Percentiles rank a stretch among this genome's conserved stretches.
Conservation (phyloP, 257 asterid species). For the Cinchona pubescens region DNA sequence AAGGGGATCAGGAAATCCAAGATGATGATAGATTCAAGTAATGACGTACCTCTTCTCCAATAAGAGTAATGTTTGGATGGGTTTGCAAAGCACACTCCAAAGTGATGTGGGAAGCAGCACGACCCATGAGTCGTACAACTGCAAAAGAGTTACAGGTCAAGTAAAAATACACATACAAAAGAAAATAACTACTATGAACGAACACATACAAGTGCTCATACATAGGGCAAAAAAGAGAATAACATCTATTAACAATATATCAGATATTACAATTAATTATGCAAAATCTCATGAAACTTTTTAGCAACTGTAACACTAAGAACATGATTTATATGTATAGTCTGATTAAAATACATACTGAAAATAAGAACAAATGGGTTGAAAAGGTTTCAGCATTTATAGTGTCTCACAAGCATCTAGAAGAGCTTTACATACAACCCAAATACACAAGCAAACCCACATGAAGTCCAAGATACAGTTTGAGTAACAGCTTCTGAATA, state of each 20-base stretch:
- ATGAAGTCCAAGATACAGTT: too few relatives aligned
- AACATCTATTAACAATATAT: not conserved
- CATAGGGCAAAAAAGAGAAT: not conserved
- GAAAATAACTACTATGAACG: not conserved
- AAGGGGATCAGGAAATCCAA: not conserved
- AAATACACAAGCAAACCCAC: not conserved
- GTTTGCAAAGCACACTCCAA: constrained; percentile 97
- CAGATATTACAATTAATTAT: not conserved
- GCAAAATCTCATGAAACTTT: not conserved
- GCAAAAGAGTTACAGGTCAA: constrained; percentile 17
- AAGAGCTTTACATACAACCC: too few relatives aligned
- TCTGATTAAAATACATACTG: too few relatives aligned
- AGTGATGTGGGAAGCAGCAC: constrained; percentile 99
- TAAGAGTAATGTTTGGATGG: constrained; percentile 88
- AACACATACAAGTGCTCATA: not conserved
- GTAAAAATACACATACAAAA: not conserved
- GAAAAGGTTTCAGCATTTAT: not conserved
- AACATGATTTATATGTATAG: too few relatives aligned
- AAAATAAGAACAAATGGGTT: too few relatives aligned
- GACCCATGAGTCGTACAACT: constrained; percentile 99
- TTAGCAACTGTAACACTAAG: too few relatives aligned
- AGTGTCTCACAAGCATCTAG: not conserved
- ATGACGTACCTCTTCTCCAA: constrained; percentile 89
- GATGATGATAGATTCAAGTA: not conserved
- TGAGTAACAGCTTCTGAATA: not conserved